Evolutionary conservation across 2,329 filamentous ascomycete genomes (phyloP).

Genomic region (Calonectria pauciramosa): DNA sequence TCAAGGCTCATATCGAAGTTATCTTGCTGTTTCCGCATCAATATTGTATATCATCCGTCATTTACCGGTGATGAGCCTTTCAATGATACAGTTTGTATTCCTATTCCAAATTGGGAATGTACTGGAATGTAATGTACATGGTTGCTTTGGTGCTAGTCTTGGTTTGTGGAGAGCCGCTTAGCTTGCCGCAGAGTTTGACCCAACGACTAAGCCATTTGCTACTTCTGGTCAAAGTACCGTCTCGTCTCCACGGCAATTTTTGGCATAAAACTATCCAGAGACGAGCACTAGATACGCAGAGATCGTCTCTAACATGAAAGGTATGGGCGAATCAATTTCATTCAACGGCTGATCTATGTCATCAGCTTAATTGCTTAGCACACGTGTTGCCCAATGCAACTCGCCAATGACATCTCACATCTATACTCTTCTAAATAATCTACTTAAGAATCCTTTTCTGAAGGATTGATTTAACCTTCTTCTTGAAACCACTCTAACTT

Average conservation of each 20-base stretch:
- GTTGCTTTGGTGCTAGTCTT: neutral
- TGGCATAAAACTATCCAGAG: neutral
- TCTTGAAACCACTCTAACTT: too few species aligned
- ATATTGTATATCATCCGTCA: too few species aligned
- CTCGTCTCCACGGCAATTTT: neutral
- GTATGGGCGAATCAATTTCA: too few species aligned
- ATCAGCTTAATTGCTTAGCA: too few species aligned
- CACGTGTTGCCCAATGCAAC: too few species aligned
- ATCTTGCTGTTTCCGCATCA: too few species aligned
- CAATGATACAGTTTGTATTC: neutral
- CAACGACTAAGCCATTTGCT: neutral
- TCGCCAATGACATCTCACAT: too few species aligned
- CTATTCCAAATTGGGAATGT: neutral
- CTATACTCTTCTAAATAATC: too few species aligned
- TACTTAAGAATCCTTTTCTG: too few species aligned
- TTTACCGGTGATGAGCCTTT: neutral
- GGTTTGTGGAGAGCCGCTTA: neutral
- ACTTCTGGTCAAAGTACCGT: neutral
- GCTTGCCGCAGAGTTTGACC: neutral
- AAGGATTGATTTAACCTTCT: too few species aligned
- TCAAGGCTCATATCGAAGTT: neutral
- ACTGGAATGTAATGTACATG: neutral
- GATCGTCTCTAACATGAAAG: accelerated
- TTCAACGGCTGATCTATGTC: too few species aligned
- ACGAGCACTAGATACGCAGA: neutral